Evolutionary conservation across 164 flowering plant genomes (phyloP).

Genomic region (Cinnamomum chago): DNA sequence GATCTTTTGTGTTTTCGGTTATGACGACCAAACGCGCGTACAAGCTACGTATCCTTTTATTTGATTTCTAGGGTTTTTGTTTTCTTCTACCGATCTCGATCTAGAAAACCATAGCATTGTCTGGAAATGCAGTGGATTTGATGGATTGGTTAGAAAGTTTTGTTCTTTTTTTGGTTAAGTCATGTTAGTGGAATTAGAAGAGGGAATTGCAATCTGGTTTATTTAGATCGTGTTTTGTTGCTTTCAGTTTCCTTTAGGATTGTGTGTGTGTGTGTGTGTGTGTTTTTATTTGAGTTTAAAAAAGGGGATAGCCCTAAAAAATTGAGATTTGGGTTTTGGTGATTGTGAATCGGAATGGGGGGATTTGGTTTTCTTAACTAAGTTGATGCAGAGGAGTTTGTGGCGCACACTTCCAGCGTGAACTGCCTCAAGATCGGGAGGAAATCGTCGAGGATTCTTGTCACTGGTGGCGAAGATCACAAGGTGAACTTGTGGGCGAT

Average conservation of each 20-base stretch:
- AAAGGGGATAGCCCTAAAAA: neutral
- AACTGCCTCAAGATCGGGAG: constrained; percentile 93
- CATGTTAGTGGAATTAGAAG: too few species aligned
- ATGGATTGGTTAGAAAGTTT: neutral
- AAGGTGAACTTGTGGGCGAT: constrained; percentile 98
- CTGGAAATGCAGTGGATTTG: neutral
- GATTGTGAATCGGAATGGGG: neutral
- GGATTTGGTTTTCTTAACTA: constrained; percentile 26
- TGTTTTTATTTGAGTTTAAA: too few species aligned
- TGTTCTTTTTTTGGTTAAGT: neutral
- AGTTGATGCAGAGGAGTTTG: constrained; percentile 75
- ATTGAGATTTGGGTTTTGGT: neutral
- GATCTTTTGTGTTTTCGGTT: neutral
- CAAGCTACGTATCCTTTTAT: constrained; percentile 82
- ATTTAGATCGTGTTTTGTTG: neutral
- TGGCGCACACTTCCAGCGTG: constrained; percentile 85
- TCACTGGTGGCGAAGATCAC: constrained; percentile 98
- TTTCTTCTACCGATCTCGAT: neutral
- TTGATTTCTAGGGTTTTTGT: neutral
- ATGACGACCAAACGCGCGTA: constrained; percentile 83
- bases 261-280: too few species aligned
- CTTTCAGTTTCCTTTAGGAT: neutral
- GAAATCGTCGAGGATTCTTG: constrained; percentile 90
- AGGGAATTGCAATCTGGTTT: neutral
- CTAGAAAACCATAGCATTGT: neutral